Evolutionary conservation across 169 alveolate species (phyloP).

Genomic region (Ophryocystis elektroscirrha): DNA sequence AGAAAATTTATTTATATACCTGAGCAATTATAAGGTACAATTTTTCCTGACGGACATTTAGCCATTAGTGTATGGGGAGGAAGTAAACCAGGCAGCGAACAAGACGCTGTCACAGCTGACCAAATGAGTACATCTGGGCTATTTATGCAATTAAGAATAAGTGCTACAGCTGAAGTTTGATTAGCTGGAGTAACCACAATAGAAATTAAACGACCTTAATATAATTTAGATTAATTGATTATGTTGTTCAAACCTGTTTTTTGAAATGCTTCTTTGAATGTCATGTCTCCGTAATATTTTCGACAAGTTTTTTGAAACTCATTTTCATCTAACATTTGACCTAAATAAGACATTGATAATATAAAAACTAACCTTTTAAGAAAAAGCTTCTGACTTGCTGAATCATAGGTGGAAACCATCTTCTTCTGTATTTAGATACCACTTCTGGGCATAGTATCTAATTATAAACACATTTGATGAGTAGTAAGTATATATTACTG

Average conservation of each 20-base stretch:
- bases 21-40: conserved; percentile 16
- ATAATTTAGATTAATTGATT: background rate
- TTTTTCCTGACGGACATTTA: conserved; percentile 9
- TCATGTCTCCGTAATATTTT: conserved; percentile 13
- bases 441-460: no score
- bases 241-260: conserved; percentile 8
- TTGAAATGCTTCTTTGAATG: conserved; percentile 17
- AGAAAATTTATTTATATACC: conserved; percentile 13
- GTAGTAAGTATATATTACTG: no score
- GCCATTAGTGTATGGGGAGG: conserved; percentile 19
- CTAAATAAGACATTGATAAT: no score
- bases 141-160: conserved; percentile 13
- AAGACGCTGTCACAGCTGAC: conserved; percentile 27
- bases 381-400: conserved; percentile 13
- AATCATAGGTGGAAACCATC: conserved; percentile 22
- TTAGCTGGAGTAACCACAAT: conserved; percentile 22
- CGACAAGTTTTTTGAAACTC: conserved; percentile 17
- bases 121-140: conserved; percentile 20
- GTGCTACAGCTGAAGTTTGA: conserved; percentile 7
- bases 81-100: conserved; percentile 24
- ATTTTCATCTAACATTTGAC: conserved; percentile 8
- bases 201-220: conserved; percentile 6
- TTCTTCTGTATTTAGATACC: no score
- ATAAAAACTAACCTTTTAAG: conserved; percentile 11
- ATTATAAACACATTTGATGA: no score